Conservation (phyloP, 2,329 filamentous ascomycete genomes). For the Alternaria hordeiaustralica region DNA sequence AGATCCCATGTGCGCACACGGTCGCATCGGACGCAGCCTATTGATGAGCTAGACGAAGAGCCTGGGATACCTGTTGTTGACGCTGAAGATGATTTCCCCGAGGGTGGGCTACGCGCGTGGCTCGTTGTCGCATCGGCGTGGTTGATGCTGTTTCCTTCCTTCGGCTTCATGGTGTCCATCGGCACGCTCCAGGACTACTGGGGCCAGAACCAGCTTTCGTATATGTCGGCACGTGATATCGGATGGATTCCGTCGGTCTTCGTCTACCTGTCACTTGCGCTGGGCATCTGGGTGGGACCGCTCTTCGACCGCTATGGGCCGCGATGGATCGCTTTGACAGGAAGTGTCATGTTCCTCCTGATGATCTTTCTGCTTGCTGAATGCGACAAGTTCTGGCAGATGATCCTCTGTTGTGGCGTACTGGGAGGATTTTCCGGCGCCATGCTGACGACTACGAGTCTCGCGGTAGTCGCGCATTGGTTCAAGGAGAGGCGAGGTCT, state of each 20-base stretch:
- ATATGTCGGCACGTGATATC: conserved; percentile 66
- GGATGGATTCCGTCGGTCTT: conserved; percentile 95
- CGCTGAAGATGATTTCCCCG: conserved; percentile 44
- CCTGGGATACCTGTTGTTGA: conserved; percentile 22
- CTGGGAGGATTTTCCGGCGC: conserved; percentile 50
- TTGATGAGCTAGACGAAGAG: conserved; percentile 12
- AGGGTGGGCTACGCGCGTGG: conserved; percentile 50
- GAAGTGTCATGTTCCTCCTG: conserved; percentile 33
- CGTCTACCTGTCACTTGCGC: conserved; percentile 80
- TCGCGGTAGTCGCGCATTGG: conserved; percentile 49
- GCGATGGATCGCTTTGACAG: conserved; percentile 41
- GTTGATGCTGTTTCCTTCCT: conserved; percentile 41
- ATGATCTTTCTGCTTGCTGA: conserved; percentile 45
- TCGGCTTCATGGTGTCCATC: conserved; percentile 55
- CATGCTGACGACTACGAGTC: conserved; percentile 47
- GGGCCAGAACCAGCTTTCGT: conserved; percentile 71
- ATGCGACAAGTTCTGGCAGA: conserved; percentile 51
- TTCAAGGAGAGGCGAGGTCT: conserved; percentile 48
- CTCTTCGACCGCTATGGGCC: conserved; percentile 61
- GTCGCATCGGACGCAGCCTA: conserved; percentile 12
- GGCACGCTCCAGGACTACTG: conserved; percentile 85
- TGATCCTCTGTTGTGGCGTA: conserved; percentile 50
- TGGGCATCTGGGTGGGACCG: conserved; percentile 84
- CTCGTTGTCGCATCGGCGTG: conserved; percentile 49
- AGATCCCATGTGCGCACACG: conserved; percentile 8